These are phyloP conservation scores for Taphrina flavorubra DNA, from an alignment of 1,139 yeast genomes.

Conservation along the genomic window DNA sequence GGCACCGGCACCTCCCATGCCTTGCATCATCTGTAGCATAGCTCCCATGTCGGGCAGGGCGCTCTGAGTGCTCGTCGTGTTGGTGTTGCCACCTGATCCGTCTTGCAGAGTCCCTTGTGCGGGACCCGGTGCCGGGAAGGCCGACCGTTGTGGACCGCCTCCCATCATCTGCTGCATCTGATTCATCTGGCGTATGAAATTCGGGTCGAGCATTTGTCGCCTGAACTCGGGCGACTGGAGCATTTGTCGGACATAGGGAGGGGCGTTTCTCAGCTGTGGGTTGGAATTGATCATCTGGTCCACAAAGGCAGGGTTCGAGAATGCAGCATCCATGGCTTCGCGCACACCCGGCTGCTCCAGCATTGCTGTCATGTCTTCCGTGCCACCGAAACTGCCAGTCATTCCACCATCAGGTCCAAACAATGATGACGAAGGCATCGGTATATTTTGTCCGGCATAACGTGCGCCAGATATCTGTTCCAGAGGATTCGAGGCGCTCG, in stretches of 20 bases:
- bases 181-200: conserved; percentile 74
- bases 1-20: conserved; percentile 44
- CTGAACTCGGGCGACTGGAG: conserved; percentile 83
- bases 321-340: conserved; percentile 57
- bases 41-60: conserved; percentile 43
- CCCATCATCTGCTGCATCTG: conserved; percentile 66
- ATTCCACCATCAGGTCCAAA: conserved; percentile 94
- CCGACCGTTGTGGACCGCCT: conserved; percentile 49
- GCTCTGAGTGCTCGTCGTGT: conserved; percentile 36
- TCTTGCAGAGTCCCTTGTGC: conserved; percentile 41
- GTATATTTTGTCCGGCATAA: conserved; percentile 82
- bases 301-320: conserved; percentile 81
- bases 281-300: conserved; percentile 76
- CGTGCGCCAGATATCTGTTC: conserved; percentile 94
- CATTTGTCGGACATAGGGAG: conserved; percentile 77
- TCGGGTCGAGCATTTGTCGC: conserved; percentile 66
- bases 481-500: conserved; percentile 84
- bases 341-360: conserved; percentile 57
- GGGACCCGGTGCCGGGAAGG: conserved; percentile 45
- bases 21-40: conserved; percentile 45
- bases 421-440: conserved; percentile 84
- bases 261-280: conserved; percentile 78
- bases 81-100: conserved; percentile 61
- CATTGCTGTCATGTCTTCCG: conserved; percentile 67
- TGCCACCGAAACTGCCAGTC: conserved; percentile 57